A percentile compares a stretch with the other conserved stretches of the same genome.
Conservation (phyloP, 2,329 filamentous ascomycete genomes). For the Ophiostoma sp. region DNA sequence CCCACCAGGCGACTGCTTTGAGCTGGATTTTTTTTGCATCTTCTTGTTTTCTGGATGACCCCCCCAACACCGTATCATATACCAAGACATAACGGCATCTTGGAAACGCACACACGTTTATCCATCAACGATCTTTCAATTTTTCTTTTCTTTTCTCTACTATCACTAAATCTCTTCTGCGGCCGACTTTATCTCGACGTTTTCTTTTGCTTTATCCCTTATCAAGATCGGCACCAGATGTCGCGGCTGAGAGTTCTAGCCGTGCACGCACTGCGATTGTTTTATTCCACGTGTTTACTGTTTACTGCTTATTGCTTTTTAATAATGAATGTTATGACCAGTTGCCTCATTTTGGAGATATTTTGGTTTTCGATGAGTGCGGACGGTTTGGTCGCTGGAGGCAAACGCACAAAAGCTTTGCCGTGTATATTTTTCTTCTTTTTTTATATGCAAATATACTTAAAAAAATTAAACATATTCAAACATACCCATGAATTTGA, state of each 20-base stretch:
- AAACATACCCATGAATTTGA: not conserved
- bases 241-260: not conserved
- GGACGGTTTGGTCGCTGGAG: not conserved
- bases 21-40: not conserved
- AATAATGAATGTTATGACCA: constrained; percentile 16
- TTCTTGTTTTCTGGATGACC: too few relatives aligned
- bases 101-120: not conserved
- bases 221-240: constrained; percentile 2
- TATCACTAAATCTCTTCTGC: not conserved
- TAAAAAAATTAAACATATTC: not conserved
- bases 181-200: not conserved
- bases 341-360: constrained; percentile 15
- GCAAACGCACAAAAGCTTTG: constrained; percentile 12
- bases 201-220: not conserved
- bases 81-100: not conserved
- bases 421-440: not conserved
- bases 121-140: not conserved
- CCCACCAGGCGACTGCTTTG: not conserved
- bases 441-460: not conserved
- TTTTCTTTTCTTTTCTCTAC: not conserved
- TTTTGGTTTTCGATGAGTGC: constrained; percentile 10
- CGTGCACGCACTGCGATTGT: too few relatives aligned
- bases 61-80: not conserved
- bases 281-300: not conserved
- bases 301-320: constrained; percentile 8